Conservation (phyloP, 225 moss, liverwort and hornwort genomes). For the Marchantia paleacea region DNA sequence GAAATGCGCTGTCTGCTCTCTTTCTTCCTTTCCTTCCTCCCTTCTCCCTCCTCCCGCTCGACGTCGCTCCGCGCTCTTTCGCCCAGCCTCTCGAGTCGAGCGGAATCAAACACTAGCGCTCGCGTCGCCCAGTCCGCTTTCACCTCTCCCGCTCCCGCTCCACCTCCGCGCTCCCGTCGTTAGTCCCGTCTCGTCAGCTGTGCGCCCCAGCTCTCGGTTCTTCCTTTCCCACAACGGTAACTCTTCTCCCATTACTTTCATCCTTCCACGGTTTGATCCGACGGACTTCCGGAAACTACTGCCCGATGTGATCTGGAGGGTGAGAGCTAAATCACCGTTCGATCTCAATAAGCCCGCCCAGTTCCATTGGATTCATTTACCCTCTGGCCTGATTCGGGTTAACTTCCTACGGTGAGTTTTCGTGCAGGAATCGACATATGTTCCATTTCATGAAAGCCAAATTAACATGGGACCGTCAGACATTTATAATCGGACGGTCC, state of each 20-base stretch:
- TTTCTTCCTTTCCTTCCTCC: background rate
- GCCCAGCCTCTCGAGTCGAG: background rate
- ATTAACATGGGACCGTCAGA: background rate
- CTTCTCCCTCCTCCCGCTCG: background rate
- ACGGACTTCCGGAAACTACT: background rate
- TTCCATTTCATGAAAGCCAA: background rate
- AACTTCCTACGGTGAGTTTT: background rate
- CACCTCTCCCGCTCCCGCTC: slow-evolving; percentile 1
- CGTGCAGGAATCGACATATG: background rate
- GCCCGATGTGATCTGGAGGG: background rate
- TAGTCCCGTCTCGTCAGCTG: slow-evolving; percentile 5
- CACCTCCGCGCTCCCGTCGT: background rate
- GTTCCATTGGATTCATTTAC: background rate
- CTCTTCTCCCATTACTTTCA: background rate
- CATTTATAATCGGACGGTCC: background rate
- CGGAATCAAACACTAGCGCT: background rate
- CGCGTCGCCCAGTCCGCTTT: background rate
- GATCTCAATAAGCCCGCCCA: background rate
- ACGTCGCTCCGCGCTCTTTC: background rate
- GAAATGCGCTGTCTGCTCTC: background rate
- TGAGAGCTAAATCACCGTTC: background rate
- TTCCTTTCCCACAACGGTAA: slow-evolving; percentile 3
- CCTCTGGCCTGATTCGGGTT: background rate
- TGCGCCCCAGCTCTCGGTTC: slow-evolving; percentile 1
- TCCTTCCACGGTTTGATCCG: background rate